phyloP scores from a whole-genome alignment of 345 rosid species.

The Erucastrum elatum region DNA sequence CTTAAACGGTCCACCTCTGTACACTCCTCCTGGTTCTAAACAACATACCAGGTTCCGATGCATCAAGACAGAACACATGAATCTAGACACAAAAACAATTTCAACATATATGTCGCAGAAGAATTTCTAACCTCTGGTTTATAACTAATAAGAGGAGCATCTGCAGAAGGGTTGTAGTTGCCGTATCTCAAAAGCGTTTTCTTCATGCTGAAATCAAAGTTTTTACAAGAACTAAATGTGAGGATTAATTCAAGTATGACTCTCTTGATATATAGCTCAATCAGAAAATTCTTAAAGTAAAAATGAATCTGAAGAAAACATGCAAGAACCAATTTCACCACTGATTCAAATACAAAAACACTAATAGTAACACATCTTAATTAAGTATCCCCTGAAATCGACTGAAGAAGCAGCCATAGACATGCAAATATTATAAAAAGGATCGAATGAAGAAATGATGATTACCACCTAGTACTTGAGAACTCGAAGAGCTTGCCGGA shows the following conservation, averaged over 20 bases:
- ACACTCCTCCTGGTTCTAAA: constrained; percentile 51
- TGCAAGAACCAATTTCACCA: constrained; percentile 23
- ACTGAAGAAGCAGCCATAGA: not conserved
- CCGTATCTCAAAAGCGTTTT: constrained; percentile 67
- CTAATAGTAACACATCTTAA: not conserved
- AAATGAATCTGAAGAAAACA: constrained; percentile 23
- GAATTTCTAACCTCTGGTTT: constrained; percentile 55
- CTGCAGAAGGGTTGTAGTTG: constrained; percentile 55
- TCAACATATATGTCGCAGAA: not conserved
- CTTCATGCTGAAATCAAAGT: constrained; percentile 57
- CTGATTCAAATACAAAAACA: not conserved
- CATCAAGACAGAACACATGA: not conserved
- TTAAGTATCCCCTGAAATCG: not conserved
- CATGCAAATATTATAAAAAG: constrained; percentile 11
- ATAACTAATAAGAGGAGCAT: constrained; percentile 44
- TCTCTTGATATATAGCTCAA: not conserved
- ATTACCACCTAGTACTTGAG: constrained; percentile 62
- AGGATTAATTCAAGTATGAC: not conserved
- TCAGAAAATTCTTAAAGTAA: not conserved
- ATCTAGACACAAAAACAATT: not conserved
- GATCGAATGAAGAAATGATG: not conserved
- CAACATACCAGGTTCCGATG: not conserved
- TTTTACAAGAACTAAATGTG: too few species aligned
- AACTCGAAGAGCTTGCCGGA: constrained; percentile 92
- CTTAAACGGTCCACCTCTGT: constrained; percentile 57